phyloP scores from a whole-genome alignment of 2,329 filamentous ascomycete genomes.

The Endoconidiophora laricicola region DNA sequence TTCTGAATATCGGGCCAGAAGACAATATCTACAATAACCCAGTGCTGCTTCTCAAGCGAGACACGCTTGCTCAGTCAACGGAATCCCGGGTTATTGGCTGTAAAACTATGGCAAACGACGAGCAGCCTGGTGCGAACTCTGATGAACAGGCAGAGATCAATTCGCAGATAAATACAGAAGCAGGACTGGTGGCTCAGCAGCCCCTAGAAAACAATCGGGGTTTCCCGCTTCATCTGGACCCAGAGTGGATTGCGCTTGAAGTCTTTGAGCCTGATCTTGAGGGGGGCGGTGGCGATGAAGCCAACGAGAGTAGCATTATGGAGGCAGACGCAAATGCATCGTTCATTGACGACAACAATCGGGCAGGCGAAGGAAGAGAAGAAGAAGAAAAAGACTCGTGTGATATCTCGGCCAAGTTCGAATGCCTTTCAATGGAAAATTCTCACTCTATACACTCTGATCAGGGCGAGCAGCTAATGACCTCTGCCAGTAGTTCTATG shows the following conservation, averaged over 20 bases:
- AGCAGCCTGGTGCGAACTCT: too few relatives aligned
- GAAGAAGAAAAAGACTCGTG: not conserved
- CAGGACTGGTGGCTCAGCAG: not conserved
- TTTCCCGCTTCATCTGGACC: slow-evolving; percentile 59
- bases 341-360: slow-evolving; percentile 26
- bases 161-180: not conserved
- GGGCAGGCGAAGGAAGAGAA: not conserved
- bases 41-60: slow-evolving; percentile 21
- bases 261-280: slow-evolving; percentile 53
- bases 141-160: not conserved
- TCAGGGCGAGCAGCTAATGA: slow-evolving; percentile 2
- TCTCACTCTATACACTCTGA: slow-evolving; percentile 12
- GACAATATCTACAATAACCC: slow-evolving; percentile 22
- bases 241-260: slow-evolving; percentile 83
- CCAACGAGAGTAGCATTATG: slow-evolving; percentile 20
- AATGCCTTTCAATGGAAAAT: not conserved
- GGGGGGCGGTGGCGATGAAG: slow-evolving; percentile 27
- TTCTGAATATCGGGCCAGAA: slow-evolving; percentile 55
- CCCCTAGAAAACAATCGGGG: not conserved
- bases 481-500: not conserved
- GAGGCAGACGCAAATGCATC: slow-evolving; percentile 47
- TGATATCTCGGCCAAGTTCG: too few relatives aligned
- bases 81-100: not conserved
- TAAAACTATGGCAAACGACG: not conserved
- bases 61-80: slow-evolving; percentile 23